Percentiles rank a stretch among this genome's conserved stretches.
Conservation (phyloP, 257 asterid genomes). For the Gentiana straminea region DNA sequence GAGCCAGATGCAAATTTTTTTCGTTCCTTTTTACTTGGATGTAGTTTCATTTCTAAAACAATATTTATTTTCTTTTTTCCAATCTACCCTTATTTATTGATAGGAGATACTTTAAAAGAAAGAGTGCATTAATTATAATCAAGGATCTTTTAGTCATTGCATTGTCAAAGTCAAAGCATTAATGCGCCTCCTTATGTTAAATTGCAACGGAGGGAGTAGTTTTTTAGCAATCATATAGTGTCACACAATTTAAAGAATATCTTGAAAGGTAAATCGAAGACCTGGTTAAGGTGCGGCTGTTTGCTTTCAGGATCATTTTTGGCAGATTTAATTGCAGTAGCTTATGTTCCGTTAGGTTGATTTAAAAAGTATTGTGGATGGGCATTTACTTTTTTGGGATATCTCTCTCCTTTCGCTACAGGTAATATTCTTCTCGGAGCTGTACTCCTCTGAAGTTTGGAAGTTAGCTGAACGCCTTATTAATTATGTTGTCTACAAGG, state of each 20-base stretch:
- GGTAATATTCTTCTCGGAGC: conserved; percentile 79
- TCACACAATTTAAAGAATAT: not conserved
- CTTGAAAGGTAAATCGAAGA: not conserved
- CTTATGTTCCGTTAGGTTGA: not conserved
- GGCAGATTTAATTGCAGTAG: not conserved
- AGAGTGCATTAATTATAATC: too few relatives aligned
- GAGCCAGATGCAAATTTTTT: too few relatives aligned
- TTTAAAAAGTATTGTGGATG: not conserved
- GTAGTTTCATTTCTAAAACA: not conserved
- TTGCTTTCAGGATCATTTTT: not conserved
- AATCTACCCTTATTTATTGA: not conserved
- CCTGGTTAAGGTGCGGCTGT: not conserved
- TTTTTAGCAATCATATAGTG: not conserved
- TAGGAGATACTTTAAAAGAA: too few relatives aligned
- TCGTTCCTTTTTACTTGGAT: too few relatives aligned
- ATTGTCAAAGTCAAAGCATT: not conserved
- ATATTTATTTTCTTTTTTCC: not conserved
- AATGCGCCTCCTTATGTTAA: not conserved
- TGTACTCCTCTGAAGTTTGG: conserved; percentile 70
- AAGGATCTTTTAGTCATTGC: not conserved
- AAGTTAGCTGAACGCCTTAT: conserved; percentile 78
- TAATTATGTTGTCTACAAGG: conserved; percentile 87
- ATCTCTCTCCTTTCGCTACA: conserved; percentile 21
- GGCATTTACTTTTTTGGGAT: not conserved
- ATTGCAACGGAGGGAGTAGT: not conserved